Evolutionary conservation across 148 eudicot species (phyloP).

Genomic region (Chenopodium album): DNA sequence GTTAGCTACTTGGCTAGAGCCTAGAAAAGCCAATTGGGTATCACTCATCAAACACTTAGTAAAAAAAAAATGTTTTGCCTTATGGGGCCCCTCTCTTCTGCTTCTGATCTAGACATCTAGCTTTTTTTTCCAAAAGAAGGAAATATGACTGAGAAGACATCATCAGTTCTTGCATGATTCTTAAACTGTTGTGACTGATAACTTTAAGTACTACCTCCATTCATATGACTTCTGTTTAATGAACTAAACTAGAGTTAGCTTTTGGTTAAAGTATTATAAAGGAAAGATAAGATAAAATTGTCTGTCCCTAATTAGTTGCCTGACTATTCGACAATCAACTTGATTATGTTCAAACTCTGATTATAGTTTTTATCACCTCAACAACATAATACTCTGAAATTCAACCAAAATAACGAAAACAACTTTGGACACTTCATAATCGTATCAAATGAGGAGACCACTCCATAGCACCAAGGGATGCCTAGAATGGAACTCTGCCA

Average conservation of each 20-base stretch:
- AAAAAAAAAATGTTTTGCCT: background rate
- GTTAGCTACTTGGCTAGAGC: background rate
- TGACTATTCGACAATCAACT: no score
- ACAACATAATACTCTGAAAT: background rate
- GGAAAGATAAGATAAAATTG: background rate
- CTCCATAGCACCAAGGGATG: background rate
- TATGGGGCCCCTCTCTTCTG: background rate
- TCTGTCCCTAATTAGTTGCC: background rate
- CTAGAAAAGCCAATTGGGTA: conserved; percentile 14
- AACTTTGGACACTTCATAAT: background rate
- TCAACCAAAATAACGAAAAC: background rate
- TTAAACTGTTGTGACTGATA: background rate
- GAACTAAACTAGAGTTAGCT: no score
- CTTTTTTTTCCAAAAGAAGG: background rate
- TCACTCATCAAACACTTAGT: conserved; percentile 1
- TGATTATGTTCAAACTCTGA: background rate
- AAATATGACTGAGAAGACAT: conserved; percentile 6
- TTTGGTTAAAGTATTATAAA: no score
- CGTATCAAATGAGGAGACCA: background rate
- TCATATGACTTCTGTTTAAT: background rate
- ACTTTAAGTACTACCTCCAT: conserved; percentile 9
- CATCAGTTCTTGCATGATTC: conserved; percentile 15
- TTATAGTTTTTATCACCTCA: background rate
- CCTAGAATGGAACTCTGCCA: background rate
- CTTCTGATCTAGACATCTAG: conserved; percentile 1